These are phyloP conservation scores for Dalechampia spathulata DNA, from an alignment of 441 rosid genomes.

Conservation along the genomic window DNA sequence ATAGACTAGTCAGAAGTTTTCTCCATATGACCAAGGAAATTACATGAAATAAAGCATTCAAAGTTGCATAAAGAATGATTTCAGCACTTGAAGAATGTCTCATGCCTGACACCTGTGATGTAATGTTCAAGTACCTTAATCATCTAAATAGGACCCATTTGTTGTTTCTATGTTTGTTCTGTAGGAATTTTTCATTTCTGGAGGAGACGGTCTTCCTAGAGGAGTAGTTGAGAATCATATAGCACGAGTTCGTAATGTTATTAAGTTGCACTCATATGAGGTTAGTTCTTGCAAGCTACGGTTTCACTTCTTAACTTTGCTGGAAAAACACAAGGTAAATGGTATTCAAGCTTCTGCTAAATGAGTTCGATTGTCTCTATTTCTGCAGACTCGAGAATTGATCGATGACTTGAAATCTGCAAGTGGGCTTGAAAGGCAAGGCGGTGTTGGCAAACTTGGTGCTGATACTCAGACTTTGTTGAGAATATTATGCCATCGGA, in stretches of 20 bases:
- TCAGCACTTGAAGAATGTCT: slow-evolving; percentile 2
- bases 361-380: not conserved
- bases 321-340: no score
- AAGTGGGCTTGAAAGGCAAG: slow-evolving; percentile 50
- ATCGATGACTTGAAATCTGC: slow-evolving; percentile 64
- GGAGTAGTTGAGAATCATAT: slow-evolving; percentile 96
- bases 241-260: slow-evolving; percentile 67
- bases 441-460: slow-evolving; percentile 62
- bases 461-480: slow-evolving; percentile 73
- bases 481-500: slow-evolving; percentile 76
- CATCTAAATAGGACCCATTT: not conserved
- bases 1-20: not conserved
- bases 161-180: not conserved
- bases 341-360: not conserved
- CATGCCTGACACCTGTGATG: not conserved
- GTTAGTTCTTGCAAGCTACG: slow-evolving; percentile 32
- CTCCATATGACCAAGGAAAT: slow-evolving; percentile 1
- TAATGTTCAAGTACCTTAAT: not conserved
- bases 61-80: slow-evolving; percentile 4
- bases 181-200: slow-evolving; percentile 94
- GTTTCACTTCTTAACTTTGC: not conserved
- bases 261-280: slow-evolving; percentile 80
- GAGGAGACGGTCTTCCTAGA: slow-evolving; percentile 97
- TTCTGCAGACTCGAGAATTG: slow-evolving; percentile 73
- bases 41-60: not conserved